Evolutionary conservation across 306 rosid species (phyloP), one percentile per base, ranked within the genome.

Genomic region (Gynostemma pentaphyllum): DNA sequence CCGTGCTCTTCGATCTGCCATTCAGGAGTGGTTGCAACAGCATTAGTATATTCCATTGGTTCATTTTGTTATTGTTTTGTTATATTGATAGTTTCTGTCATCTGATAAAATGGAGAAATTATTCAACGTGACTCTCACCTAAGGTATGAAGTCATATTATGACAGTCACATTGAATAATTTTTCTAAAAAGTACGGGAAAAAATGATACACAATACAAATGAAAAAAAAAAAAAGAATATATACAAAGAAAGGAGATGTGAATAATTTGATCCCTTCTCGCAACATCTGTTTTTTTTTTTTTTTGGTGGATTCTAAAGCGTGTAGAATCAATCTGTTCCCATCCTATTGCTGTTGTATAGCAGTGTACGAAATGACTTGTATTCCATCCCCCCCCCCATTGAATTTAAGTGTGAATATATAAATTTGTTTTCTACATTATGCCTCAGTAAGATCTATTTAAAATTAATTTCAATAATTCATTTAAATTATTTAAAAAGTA

Each of bases 1-100:
- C 81, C 88, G 34, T 23, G 76, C 85, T 45, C 88, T 90, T 59
- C 90, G 86, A 30, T 78, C 80, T 62, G 95, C 88, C 42, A 81
- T 90, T 66, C 90, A 79, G 68, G 90, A 90, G 60, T 90, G 97
- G 97, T 87, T 82, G 69, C 83, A 90, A 50, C 77, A 68, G 55
- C 64, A 36, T 9, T 30, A 37, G 65, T 60, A 60, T n/a, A 36
- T 46, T 12, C 65, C 34, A 60, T 60, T 60, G 32, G 22, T 60
- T 22, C 30, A 37, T 15, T 60, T 37, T 57, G 29, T 5, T 57
- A 0, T 12, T 18, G 7, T 27, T 52, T 27, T 59, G 45, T 57
- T n/a, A 1, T 3, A 54, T 16, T 28, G 59, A 28, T n/a, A 54
- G 0, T 52, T 7, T 27, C 32, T 26, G 21, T 37, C 36, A 52